A percentile compares a stretch with the other conserved stretches of the same genome.
Evolutionary conservation across 208 protist genomes (phyloP).

Genomic region (Porcisia hertigi): DNA sequence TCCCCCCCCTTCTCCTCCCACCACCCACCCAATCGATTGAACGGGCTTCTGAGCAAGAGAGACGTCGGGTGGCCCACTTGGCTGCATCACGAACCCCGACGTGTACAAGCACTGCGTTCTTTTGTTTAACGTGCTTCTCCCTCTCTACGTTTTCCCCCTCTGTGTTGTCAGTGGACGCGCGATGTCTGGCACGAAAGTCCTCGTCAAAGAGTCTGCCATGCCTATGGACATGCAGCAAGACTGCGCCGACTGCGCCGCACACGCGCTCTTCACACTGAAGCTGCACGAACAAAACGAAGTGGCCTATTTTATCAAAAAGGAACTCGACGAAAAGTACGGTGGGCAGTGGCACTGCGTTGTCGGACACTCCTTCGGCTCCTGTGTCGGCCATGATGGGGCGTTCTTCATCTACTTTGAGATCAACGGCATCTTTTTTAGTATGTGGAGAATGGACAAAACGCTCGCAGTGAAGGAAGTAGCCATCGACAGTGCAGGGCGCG

Average conservation of each 20-base stretch:
- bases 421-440: conserved; percentile 97
- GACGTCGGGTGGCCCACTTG: not conserved
- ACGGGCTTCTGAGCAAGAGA: not conserved
- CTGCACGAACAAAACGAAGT: conserved; percentile 97
- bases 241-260: conserved; percentile 82
- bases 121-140: not conserved
- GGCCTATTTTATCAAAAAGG: conserved; percentile 99
- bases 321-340: conserved; percentile 98
- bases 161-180: not conserved
- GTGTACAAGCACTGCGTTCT: not conserved
- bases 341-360: conserved; percentile 99
- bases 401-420: conserved; percentile 99
- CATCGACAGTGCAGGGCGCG: not conserved
- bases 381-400: conserved; percentile 98
- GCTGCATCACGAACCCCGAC: not conserved
- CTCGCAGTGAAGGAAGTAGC: conserved; percentile 6
- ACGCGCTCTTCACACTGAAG: conserved; percentile 59
- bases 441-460: conserved; percentile 91
- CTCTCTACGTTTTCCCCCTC: conserved; percentile 2
- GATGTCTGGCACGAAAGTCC: conserved; percentile 67
- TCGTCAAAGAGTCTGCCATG: conserved; percentile 85
- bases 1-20: not conserved
- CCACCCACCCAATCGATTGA: not conserved
- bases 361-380: conserved; percentile 99
- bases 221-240: conserved; percentile 83